Evolutionary conservation across 140 eudicot genomes (phyloP).

Genomic region (Bidens hawaiensis): DNA sequence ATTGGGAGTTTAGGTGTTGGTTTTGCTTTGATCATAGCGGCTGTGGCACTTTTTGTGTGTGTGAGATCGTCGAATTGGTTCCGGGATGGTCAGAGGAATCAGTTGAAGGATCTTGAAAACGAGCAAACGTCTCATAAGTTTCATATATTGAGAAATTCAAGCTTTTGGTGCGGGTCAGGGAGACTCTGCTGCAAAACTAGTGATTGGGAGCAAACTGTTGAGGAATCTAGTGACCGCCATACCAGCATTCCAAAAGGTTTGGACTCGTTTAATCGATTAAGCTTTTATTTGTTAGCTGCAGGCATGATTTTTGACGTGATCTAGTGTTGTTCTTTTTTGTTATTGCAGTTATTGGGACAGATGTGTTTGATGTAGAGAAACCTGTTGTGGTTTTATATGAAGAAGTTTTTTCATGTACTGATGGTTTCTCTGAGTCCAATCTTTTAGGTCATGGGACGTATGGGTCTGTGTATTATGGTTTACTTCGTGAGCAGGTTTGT

Average conservation of each 20-base stretch:
- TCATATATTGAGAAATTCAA: slow-evolving; percentile 55
- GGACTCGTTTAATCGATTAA: too few species aligned
- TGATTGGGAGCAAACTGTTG: slow-evolving; percentile 42
- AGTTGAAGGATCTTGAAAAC: slow-evolving; percentile 39
- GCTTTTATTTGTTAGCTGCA: neutral
- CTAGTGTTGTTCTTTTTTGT: slow-evolving; percentile 22
- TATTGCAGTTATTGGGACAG: slow-evolving; percentile 61
- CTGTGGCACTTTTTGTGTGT: slow-evolving; percentile 36
- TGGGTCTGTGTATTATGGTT: slow-evolving; percentile 79
- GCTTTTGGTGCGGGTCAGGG: slow-evolving; percentile 82
- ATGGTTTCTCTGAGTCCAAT: slow-evolving; percentile 80
- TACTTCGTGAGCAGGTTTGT: slow-evolving; percentile 84
- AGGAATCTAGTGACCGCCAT: slow-evolving; percentile 70
- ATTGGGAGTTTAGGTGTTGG: slow-evolving; percentile 60
- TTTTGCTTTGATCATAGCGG: slow-evolving; percentile 41
- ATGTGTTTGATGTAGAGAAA: slow-evolving; percentile 84
- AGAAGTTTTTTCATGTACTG: slow-evolving; percentile 61
- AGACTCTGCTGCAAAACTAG: slow-evolving; percentile 21
- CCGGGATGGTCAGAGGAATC: slow-evolving; percentile 28
- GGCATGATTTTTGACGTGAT: neutral
- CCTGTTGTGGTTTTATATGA: slow-evolving; percentile 74
- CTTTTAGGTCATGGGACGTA: slow-evolving; percentile 93
- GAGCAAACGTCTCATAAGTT: slow-evolving; percentile 58
- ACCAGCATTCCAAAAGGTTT: slow-evolving; percentile 78
- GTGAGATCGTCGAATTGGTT: slow-evolving; percentile 46